Base-by-base conservation (phyloP, 495 filamentous ascomycete genomes). In the Ramalina peruviana region DNA sequence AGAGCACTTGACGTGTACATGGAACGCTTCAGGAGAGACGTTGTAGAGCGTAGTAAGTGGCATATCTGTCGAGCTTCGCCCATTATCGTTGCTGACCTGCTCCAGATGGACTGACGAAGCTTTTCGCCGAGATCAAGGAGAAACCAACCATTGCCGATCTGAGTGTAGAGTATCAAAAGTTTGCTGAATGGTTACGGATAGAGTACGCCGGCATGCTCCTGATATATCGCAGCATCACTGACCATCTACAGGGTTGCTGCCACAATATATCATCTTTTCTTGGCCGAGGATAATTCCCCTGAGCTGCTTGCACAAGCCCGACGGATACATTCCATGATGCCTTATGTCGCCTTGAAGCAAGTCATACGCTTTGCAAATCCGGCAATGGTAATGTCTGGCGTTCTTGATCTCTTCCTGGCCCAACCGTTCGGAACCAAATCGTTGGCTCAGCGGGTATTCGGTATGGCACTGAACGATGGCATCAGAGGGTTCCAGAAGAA, bases 171-270 rank as follows among this genome's bases (percentile, higher is more conserved):
- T 98, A 97, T 62, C 84, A 92, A 58, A 97, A 97, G 60, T 98
- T 98, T 60, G 90, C 90, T 25, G 92, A 98, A 65, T 98, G 92
- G 92, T 71, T 97, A 43, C 82, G 93, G 25, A 98, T 98, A 58
- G 92, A 98, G 72, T 76, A 61, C 49, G 68, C 65, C 25, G 33
- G 23, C 11, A 26, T 43, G 26, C 11, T 13, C 21, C 6, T 20
- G 20, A 36, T 1, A 17, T 4, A 16, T 21, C 19, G 51, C 15
- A 23, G 13, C 7, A n/a, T 40, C 23, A 38, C 37, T 50, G 16
- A 56, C 43, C 1, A 7, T 21, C 10, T 3, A 16, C 36, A 76
- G 73, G 65, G 83, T 98, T 39, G 92, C 92, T 6, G 92, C 92
- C 20, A 96, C 92, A 13, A 78, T 98, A 36, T 98, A 98, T 62